A percentile compares a stretch with the other conserved stretches of the same genome.
Conservation (phyloP, 129 eudicot species). For the Lactuca sativa region DNA sequence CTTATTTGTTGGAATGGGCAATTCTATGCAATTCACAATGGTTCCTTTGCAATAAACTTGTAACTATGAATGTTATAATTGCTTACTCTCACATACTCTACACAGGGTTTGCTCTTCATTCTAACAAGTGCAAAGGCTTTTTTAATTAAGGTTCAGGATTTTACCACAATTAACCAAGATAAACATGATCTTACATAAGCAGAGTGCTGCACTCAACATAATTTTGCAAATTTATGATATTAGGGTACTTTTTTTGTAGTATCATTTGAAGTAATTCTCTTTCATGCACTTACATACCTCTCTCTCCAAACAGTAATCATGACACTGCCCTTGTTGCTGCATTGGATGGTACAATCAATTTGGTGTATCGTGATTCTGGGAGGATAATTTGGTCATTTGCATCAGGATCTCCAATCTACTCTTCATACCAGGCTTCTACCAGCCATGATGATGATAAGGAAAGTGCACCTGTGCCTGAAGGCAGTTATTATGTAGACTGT, state of each 20-base stretch:
- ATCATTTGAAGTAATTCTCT: neutral
- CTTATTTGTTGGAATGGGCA: neutral
- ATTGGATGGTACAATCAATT: slow-evolving; percentile 69
- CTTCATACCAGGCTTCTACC: slow-evolving; percentile 72
- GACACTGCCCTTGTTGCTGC: slow-evolving; percentile 72
- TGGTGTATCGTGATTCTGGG: slow-evolving; percentile 53
- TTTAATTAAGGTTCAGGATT: slow-evolving; percentile 1
- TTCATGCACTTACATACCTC: slow-evolving; percentile 19
- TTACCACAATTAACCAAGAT: neutral
- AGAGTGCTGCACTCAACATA: slow-evolving; percentile 2
- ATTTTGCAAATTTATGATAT: neutral
- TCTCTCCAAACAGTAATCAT: slow-evolving; percentile 46
- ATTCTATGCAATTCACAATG: neutral
- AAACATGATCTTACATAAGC: neutral
- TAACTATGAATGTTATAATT: neutral
- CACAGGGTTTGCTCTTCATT: neutral
- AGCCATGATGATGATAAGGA: slow-evolving; percentile 44
- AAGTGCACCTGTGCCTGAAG: slow-evolving; percentile 39
- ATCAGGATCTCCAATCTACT: slow-evolving; percentile 76
- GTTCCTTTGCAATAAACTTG: neutral
- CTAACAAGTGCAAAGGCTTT: neutral
- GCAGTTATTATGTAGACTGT: slow-evolving; percentile 60
- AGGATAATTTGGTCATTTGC: slow-evolving; percentile 80
- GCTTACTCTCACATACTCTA: neutral
- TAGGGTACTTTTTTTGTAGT: neutral